Conservation (phyloP, 2,329 filamentous ascomycete species). For the Bimuria novae-zelandiae region DNA sequence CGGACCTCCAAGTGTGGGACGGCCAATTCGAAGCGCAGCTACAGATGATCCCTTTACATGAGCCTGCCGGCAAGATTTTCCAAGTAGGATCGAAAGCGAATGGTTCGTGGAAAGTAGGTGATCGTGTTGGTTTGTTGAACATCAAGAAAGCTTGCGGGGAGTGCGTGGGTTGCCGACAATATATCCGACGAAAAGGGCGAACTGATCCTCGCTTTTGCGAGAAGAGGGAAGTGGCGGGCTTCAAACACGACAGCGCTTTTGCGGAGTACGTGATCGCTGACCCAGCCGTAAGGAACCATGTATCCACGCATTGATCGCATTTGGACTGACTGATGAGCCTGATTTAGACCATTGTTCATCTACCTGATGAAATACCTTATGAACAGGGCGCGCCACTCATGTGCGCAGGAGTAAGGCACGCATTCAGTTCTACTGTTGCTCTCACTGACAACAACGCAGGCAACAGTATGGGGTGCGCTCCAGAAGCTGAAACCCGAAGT, state of each 20-base stretch:
- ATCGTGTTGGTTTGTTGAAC: slow-evolving; percentile 36
- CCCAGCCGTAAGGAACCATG: slow-evolving; percentile 13
- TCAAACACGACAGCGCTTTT: slow-evolving; percentile 40
- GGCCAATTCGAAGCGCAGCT: slow-evolving; percentile 27
- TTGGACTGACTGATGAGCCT: background rate
- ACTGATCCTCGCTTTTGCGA: slow-evolving; percentile 36
- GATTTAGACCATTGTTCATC: slow-evolving; percentile 23
- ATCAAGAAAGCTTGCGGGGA: slow-evolving; percentile 32
- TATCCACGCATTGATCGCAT: background rate
- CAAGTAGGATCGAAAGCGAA: slow-evolving; percentile 30
- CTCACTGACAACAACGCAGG: slow-evolving; percentile 16
- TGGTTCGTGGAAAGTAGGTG: slow-evolving; percentile 32
- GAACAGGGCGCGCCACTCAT: slow-evolving; percentile 42
- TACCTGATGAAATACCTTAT: slow-evolving; percentile 27
- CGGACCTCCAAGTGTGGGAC: slow-evolving; percentile 32
- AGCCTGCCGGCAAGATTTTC: slow-evolving; percentile 38
- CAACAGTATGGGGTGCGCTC: slow-evolving; percentile 34
- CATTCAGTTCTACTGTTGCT: background rate
- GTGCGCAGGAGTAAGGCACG: slow-evolving; percentile 37
- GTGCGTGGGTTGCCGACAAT: slow-evolving; percentile 26
- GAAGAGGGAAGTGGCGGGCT: slow-evolving; percentile 32
- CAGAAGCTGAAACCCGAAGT: slow-evolving; percentile 25
- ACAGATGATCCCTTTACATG: slow-evolving; percentile 41
- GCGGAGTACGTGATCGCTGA: slow-evolving; percentile 41
- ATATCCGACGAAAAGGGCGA: slow-evolving; percentile 12